Evolutionary conservation across 1,284 basidiomycete species (phyloP), one percentile per base, ranked within the genome.

Genomic region (Volvariella surrecta): DNA sequence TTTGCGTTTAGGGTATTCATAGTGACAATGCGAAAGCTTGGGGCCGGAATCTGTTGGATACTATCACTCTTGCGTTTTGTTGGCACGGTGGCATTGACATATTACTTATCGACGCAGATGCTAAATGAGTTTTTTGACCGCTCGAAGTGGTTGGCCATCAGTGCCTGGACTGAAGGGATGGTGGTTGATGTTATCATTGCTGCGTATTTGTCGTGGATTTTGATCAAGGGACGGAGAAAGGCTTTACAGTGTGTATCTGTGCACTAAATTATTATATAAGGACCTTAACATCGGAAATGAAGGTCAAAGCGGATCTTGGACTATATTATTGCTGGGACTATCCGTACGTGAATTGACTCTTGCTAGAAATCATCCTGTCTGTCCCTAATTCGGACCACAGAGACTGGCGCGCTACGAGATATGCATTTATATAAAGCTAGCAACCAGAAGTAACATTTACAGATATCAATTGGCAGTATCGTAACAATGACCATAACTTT

Each of bases 181-280:
- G 42, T 44, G 20, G 42, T 44, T 2, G 42, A 44, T 17, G 24
- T 44, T 22, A 3, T 44, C 7, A 30, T 44, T 17, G 34, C 42
- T 28, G 42, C 22, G 13, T 21, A 21, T 4, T 19, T 44, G 19
- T 22, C 37, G 42, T 20, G 35, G 21, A 22, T 6, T 39, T 22
- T 39, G 18, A 18, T 32, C 6, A 3, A 24, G 15, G 8, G 16
- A n/a, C 9, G 34, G 13, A 22, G 24, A 17, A 35, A 44, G 4
- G 21, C 34, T 6, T 7, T 19, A 16, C 34, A 35, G 34, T 35
- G 18, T 7, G 34, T 31, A 31, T 9, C 9, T 9, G 15, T 19
- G 13, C 34, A 7, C 18, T 15, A 8, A 19, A n/a, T 15, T 16
- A 16, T 35, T 35, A n/a, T n/a, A n/a, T n/a, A n/a, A n/a, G n/a